phyloP scores from a whole-genome alignment of 2,329 filamentous ascomycete genomes.

The Hymenoscyphus albidus region DNA sequence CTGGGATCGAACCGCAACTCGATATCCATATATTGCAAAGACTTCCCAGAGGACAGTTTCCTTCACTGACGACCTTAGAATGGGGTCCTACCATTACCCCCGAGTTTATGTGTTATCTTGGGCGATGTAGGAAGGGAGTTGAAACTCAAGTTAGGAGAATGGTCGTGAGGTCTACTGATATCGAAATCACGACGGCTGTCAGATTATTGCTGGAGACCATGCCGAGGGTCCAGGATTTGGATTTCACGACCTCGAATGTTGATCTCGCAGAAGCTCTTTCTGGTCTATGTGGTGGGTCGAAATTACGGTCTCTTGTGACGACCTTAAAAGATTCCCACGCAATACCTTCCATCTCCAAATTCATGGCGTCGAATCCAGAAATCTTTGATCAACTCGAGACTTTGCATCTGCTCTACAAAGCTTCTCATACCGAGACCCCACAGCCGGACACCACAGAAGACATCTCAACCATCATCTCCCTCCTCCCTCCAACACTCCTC shows the following conservation, averaged over 20 bases:
- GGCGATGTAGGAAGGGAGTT: not conserved
- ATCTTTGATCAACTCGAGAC: not conserved
- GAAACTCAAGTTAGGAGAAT: not conserved
- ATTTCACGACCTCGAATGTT: slow-evolving; percentile 1
- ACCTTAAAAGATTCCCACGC: not conserved
- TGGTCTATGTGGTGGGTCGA: not conserved
- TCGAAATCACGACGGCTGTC: not conserved
- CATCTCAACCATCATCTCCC: not conserved
- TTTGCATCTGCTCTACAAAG: not conserved
- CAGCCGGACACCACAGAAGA: not conserved
- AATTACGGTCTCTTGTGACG: not conserved
- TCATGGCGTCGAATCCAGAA: slow-evolving; percentile 1
- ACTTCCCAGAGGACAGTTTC: slow-evolving; percentile 1
- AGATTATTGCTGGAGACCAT: not conserved
- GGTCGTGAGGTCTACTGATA: not conserved
- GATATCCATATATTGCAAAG: slow-evolving; percentile 7
- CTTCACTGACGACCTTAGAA: slow-evolving; percentile 5
- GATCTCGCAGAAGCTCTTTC: not conserved
- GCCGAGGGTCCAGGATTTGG: slow-evolving; percentile 8
- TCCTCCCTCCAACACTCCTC: not conserved
- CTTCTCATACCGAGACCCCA: not conserved
- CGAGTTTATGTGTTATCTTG: not conserved
- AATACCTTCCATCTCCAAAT: not conserved
- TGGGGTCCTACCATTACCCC: slow-evolving; percentile 5
- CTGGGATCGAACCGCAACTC: not conserved